phyloP scores from a whole-genome alignment of 2,329 filamentous ascomycete genomes.

The Aspergillus persii region DNA sequence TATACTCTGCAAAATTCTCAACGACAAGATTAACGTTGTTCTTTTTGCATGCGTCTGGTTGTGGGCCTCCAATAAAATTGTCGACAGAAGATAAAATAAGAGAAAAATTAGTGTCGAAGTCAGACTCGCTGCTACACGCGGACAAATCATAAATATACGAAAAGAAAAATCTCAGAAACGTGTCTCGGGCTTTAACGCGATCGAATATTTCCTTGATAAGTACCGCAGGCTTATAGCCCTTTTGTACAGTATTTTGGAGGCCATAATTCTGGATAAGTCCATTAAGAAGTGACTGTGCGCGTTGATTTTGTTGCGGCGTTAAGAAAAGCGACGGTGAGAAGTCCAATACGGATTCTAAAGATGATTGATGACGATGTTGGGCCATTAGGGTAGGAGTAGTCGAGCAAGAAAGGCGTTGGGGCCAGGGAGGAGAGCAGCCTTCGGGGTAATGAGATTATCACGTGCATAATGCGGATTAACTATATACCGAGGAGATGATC shows the following conservation, averaged over 20 bases:
- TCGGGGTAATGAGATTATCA: no score
- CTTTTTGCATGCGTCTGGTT: no score
- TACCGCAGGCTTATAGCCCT: background rate
- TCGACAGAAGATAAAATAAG: no score
- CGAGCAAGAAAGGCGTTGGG: no score
- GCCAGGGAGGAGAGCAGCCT: no score
- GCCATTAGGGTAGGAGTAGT: background rate
- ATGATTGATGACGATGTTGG: background rate
- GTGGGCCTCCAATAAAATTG: no score
- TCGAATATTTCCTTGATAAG: background rate
- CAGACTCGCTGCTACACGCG: no score
- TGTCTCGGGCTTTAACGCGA: background rate
- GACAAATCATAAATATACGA: background rate
- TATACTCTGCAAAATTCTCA: background rate
- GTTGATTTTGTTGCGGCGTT: background rate
- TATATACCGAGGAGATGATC: no score
- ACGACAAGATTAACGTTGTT: no score
- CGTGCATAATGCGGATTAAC: no score
- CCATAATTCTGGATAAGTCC: background rate
- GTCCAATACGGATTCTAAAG: background rate
- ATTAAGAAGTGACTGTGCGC: background rate
- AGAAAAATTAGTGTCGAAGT: no score
- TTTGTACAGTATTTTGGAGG: background rate
- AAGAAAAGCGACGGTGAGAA: background rate
- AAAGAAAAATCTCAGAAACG: background rate